phyloP scores from a whole-genome alignment of 169 alveolate genomes.

The Condylostoma magnum region DNA sequence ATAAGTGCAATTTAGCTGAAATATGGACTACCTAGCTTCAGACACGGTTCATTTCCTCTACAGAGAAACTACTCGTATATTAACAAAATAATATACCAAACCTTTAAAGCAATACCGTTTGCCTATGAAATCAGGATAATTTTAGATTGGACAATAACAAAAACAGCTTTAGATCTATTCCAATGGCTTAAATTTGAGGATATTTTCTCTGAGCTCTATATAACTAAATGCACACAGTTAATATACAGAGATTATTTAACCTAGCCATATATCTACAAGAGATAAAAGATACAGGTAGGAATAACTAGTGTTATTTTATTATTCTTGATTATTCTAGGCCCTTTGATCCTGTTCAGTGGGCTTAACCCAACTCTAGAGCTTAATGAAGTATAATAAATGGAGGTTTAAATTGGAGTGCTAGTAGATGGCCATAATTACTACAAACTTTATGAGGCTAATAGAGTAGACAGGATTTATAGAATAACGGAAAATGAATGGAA shows the following conservation, averaged over 20 bases:
- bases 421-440: conserved; percentile 8
- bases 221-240: conserved; percentile 25
- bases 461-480: background rate
- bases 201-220: conserved; percentile 49
- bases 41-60: conserved; percentile 49
- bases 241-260: no score
- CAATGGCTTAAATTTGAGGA: conserved; percentile 85
- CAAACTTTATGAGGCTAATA: background rate
- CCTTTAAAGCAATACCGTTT: conserved; percentile 74
- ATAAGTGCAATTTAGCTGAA: conserved; percentile 62
- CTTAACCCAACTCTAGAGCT: conserved; percentile 7
- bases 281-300: no score
- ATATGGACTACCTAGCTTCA: conserved; percentile 63
- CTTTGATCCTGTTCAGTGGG: conserved; percentile 10
- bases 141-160: conserved; percentile 85
- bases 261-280: no score
- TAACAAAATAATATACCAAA: conserved; percentile 48
- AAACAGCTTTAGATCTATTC: conserved; percentile 75
- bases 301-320: background rate
- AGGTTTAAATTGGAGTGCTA: conserved; percentile 13
- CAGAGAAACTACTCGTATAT: conserved; percentile 38
- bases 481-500: conserved; percentile 10
- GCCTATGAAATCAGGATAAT: conserved; percentile 72
- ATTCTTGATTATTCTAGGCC: background rate
- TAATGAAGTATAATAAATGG: background rate